Percentiles rank a stretch among this genome's conserved stretches.
These are phyloP conservation scores for Vitis hybrid DNA, from an alignment of 177 flowering plant genomes.

Conservation along the genomic window DNA sequence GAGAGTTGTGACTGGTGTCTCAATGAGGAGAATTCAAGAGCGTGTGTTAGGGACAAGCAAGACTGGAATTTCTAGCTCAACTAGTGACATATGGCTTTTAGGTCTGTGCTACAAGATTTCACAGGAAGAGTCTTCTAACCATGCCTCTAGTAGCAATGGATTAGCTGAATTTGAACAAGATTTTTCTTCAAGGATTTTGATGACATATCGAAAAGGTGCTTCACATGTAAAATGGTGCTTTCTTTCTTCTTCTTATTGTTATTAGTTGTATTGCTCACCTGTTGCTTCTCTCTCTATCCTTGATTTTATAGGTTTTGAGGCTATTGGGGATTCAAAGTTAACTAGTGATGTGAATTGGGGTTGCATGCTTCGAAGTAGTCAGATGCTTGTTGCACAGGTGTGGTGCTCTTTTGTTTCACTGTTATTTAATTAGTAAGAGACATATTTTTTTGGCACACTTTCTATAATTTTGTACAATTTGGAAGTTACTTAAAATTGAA, in stretches of 20 bases:
- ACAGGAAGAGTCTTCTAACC: slow-evolving; percentile 40
- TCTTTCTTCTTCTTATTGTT: neutral
- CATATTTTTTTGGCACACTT: too few relatives aligned
- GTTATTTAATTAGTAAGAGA: too few relatives aligned
- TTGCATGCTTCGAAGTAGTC: slow-evolving; percentile 97
- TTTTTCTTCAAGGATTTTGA: slow-evolving; percentile 77
- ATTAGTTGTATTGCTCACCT: neutral
- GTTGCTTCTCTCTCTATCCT: too few relatives aligned
- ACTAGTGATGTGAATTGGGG: slow-evolving; percentile 92
- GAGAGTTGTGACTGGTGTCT: slow-evolving; percentile 52
- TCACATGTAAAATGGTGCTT: neutral
- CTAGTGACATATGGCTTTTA: slow-evolving; percentile 86
- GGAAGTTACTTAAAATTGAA: too few relatives aligned
- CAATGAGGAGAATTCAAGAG: slow-evolving; percentile 89
- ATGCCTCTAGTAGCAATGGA: slow-evolving; percentile 32
- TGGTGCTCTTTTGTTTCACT: neutral
- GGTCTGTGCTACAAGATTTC: slow-evolving; percentile 70
- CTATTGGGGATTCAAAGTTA: slow-evolving; percentile 74
- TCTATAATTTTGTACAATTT: too few relatives aligned
- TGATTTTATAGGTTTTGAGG: slow-evolving; percentile 54
- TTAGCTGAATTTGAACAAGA: slow-evolving; percentile 66
- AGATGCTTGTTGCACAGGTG: slow-evolving; percentile 98
- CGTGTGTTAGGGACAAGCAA: slow-evolving; percentile 57
- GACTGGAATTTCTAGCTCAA: slow-evolving; percentile 51
- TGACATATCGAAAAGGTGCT: slow-evolving; percentile 93